Evolutionary conservation across 371 early-diverging fungal species (phyloP).

Genomic region (Actinomortierella wolfii): DNA sequence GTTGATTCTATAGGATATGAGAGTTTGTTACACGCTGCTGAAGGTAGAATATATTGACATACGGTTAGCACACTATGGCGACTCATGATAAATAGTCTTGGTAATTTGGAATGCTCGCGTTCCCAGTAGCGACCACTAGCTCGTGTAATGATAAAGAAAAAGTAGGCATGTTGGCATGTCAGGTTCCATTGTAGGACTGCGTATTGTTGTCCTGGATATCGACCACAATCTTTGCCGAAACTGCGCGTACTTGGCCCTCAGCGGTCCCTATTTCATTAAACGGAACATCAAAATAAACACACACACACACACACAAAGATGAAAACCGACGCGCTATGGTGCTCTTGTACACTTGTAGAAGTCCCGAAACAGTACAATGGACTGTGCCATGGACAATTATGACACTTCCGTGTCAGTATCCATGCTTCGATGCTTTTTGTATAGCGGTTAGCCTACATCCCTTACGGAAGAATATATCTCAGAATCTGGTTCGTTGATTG

Average conservation of each 20-base stretch:
- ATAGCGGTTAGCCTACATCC: too few relatives aligned
- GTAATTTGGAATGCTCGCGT: conserved; percentile 16
- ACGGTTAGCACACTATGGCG: conserved; percentile 37
- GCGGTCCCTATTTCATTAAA: conserved; percentile 15
- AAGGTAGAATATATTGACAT: too few relatives aligned
- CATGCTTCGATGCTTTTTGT: too few relatives aligned
- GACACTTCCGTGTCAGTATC: conserved; percentile 14
- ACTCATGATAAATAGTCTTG: conserved; percentile 31
- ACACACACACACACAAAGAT: conserved; percentile 42
- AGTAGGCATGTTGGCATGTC: neutral
- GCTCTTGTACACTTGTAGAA: conserved; percentile 23
- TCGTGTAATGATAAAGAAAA: neutral
- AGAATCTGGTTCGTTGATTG: too few relatives aligned
- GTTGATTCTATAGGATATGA: too few relatives aligned
- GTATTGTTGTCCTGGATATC: too few relatives aligned
- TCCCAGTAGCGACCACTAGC: conserved; percentile 27
- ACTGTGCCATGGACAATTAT: conserved; percentile 34
- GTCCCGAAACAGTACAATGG: conserved; percentile 17
- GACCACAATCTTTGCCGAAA: too few relatives aligned
- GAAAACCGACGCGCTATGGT: conserved; percentile 26
- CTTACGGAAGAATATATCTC: too few relatives aligned
- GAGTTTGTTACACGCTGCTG: too few relatives aligned
- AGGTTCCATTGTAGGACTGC: too few relatives aligned
- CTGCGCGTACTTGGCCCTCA: conserved; percentile 20
- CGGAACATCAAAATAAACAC: conserved; percentile 19